A percentile compares a stretch with the other conserved stretches of the same genome.
phyloP scores from a whole-genome alignment of 352 stramenopile genomes.

The Peronosclerospora sorghi region DNA sequence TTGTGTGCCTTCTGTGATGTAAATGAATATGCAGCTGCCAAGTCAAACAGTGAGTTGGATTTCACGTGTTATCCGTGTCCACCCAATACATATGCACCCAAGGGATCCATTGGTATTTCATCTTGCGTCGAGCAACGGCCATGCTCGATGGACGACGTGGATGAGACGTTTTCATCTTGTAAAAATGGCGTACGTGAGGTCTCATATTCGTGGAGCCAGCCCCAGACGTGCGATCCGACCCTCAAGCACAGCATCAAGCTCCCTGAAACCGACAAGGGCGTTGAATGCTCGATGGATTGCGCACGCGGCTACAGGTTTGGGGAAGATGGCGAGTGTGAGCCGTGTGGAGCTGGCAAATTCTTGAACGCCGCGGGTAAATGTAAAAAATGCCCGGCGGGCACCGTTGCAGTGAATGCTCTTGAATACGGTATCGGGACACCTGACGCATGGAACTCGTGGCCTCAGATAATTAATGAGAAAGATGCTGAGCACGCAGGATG shows the following conservation, averaged over 20 bases:
- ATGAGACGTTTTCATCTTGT: conserved; percentile 50
- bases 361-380: conserved; percentile 20
- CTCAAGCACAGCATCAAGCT: conserved; percentile 35
- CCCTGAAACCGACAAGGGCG: conserved; percentile 20
- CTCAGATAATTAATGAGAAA: conserved; percentile 34
- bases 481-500: conserved; percentile 33
- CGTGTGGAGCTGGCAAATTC: conserved; percentile 28
- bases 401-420: conserved; percentile 44
- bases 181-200: conserved; percentile 42
- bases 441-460: conserved; percentile 50
- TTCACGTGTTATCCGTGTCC: conserved; percentile 70
- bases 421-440: conserved; percentile 38
- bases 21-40: conserved; percentile 64
- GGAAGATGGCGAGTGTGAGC: conserved; percentile 30
- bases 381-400: conserved; percentile 29
- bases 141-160: conserved; percentile 52
- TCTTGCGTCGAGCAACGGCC: conserved; percentile 52
- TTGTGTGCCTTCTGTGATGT: conserved; percentile 69
- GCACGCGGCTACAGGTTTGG: conserved; percentile 33
- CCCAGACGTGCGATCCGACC: conserved; percentile 44
- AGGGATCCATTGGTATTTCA: conserved; percentile 60
- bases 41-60: conserved; percentile 61
- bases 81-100: conserved; percentile 42
- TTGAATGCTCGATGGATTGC: conserved; percentile 46
- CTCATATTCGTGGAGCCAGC: conserved; percentile 54